These are phyloP conservation scores for Solanum lignicaule DNA, from an alignment of 257 asterid species.

Conservation along the genomic window DNA sequence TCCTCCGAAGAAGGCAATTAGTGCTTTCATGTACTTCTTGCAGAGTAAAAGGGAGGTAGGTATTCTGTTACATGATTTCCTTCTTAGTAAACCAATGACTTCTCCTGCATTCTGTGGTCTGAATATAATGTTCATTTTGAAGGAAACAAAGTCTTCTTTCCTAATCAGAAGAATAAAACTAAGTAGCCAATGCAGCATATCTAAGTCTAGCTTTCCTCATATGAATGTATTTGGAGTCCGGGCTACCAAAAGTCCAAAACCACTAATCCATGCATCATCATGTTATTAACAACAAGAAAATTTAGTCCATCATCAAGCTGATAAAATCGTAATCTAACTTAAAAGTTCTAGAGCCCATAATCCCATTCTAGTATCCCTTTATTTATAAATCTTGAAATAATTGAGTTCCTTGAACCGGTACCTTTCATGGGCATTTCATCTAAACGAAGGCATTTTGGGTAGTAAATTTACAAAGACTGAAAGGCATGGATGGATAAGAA, in stretches of 20 bases:
- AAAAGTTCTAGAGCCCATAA: constrained; percentile 12
- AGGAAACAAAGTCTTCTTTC: background rate
- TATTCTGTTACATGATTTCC: background rate
- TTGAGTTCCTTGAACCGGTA: constrained; percentile 74
- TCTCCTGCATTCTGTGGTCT: background rate
- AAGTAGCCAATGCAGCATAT: background rate
- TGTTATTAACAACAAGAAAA: constrained; percentile 16
- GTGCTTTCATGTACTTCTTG: constrained; percentile 86
- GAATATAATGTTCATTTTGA: background rate
- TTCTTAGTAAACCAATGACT: background rate
- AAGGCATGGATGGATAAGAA: constrained; percentile 47
- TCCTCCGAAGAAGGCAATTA: constrained; percentile 82
- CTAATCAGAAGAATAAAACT: background rate
- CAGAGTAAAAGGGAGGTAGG: constrained; percentile 81
- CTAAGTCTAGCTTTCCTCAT: background rate
- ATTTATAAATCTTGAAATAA: constrained; percentile 60
- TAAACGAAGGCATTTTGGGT: constrained; percentile 14
- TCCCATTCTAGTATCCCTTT: constrained; percentile 33
- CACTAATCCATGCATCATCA: constrained; percentile 48
- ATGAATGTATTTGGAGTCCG: constrained; percentile 1
- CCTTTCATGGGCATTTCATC: constrained; percentile 57
- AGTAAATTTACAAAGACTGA: background rate
- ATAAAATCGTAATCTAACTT: constrained; percentile 41
- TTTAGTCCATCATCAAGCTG: constrained; percentile 38
- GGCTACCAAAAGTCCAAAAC: constrained; percentile 27